These are phyloP conservation scores for Vanrija humicola DNA, from an alignment of 1,284 basidiomycete genomes.

Conservation along the genomic window DNA sequence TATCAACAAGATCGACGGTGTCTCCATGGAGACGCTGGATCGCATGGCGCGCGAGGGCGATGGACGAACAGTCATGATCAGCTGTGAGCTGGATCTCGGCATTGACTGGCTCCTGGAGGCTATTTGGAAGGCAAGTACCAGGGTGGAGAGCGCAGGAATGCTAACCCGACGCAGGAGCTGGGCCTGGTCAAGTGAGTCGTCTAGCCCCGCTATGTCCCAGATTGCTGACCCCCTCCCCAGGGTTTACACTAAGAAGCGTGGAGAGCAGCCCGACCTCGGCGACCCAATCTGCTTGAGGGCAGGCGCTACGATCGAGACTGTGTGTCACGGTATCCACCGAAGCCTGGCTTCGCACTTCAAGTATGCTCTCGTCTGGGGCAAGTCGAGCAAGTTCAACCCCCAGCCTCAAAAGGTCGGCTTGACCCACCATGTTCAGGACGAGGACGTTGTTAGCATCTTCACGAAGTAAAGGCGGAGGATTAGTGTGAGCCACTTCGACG, in stretches of 20 bases:
- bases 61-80: constrained; percentile 74
- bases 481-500: too few relatives aligned
- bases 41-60: constrained; percentile 81
- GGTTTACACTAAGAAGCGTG: constrained; percentile 94
- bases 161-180: constrained; percentile 53
- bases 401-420: constrained; percentile 90
- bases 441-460: constrained; percentile 67
- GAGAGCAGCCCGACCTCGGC: constrained; percentile 81
- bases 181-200: constrained; percentile 64
- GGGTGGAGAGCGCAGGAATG: constrained; percentile 1
- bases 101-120: constrained; percentile 81
- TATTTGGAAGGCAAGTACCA: constrained; percentile 65
- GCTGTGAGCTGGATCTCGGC: constrained; percentile 86
- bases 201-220: too few relatives aligned
- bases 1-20: constrained; percentile 89
- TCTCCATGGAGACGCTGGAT: constrained; percentile 85
- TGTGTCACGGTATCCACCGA: constrained; percentile 87
- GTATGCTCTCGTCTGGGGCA: constrained; percentile 86
- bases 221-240: constrained; percentile 12
- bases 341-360: constrained; percentile 83
- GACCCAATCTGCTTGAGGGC: constrained; percentile 92
- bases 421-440: constrained; percentile 80
- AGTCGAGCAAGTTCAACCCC: constrained; percentile 83
- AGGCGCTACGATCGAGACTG: constrained; percentile 90
- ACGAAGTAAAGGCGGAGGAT: constrained; percentile 34